These are phyloP conservation scores for Chenopodium quinoa DNA, from an alignment of 148 eudicot species.

Conservation along the genomic window DNA sequence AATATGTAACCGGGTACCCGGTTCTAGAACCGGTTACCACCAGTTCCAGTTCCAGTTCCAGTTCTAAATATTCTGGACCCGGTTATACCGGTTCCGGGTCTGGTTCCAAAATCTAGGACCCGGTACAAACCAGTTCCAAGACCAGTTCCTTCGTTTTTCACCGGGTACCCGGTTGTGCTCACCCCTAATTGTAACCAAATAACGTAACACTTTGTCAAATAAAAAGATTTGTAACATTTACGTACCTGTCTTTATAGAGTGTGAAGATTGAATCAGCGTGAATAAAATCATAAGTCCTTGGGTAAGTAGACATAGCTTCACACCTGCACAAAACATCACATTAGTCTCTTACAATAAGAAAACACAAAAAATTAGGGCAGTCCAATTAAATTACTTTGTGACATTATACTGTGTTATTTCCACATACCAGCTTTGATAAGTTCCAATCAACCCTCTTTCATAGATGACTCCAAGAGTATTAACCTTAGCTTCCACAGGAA, in stretches of 20 bases:
- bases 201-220: background rate
- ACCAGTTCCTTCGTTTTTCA: too few relatives aligned
- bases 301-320: constrained; percentile 92
- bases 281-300: constrained; percentile 76
- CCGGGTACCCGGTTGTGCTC: too few relatives aligned
- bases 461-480: constrained; percentile 77
- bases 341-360: background rate
- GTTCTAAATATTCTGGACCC: too few relatives aligned
- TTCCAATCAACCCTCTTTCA: constrained; percentile 81
- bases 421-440: constrained; percentile 52
- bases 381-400: background rate
- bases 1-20: too few relatives aligned
- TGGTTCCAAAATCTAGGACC: too few relatives aligned
- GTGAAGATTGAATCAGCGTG: constrained; percentile 72
- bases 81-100: too few relatives aligned
- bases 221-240: too few relatives aligned
- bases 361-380: background rate
- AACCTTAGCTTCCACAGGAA: constrained; percentile 62
- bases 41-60: too few relatives aligned
- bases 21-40: too few relatives aligned
- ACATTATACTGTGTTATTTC: background rate
- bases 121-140: too few relatives aligned
- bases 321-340: constrained; percentile 46
- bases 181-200: background rate
- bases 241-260: constrained; percentile 58